A percentile compares a stretch with the other conserved stretches of the same genome.
Conservation (phyloP, 352 stramenopile genomes). For the Globisporangium solare region DNA sequence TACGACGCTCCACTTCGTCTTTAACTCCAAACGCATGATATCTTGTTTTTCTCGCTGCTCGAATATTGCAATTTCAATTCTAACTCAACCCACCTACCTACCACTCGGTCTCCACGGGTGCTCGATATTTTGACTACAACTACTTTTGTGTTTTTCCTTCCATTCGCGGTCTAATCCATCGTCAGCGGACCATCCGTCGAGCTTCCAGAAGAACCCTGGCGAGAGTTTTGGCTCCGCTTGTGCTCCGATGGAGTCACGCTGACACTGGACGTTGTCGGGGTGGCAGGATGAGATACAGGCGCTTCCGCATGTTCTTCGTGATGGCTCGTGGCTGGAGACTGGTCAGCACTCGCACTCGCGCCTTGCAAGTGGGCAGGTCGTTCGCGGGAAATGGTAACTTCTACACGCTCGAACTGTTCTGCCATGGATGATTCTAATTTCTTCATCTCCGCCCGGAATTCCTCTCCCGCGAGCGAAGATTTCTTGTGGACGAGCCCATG, state of each 20-base stretch:
- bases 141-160: background rate
- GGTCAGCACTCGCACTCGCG: constrained; percentile 28
- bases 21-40: background rate
- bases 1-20: background rate
- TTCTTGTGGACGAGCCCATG: constrained; percentile 51
- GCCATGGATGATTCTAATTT: constrained; percentile 62
- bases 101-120: background rate
- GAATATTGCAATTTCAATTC: constrained; percentile 7
- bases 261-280: constrained; percentile 11
- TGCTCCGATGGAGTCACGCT: constrained; percentile 15
- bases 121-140: background rate
- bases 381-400: constrained; percentile 78
- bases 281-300: constrained; percentile 6
- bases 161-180: constrained; percentile 23
- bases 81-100: constrained; percentile 8
- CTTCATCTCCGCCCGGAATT: constrained; percentile 64
- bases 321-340: constrained; percentile 7
- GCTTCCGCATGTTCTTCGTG: background rate
- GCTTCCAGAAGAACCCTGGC: constrained; percentile 23
- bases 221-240: constrained; percentile 31
- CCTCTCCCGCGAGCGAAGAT: constrained; percentile 25
- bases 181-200: constrained; percentile 27
- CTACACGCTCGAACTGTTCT: constrained; percentile 70
- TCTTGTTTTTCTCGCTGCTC: constrained; percentile 1
- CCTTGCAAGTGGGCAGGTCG: constrained; percentile 37